phyloP scores from a whole-genome alignment of 352 stramenopile genomes.

The Globisporangium acanthophoron region DNA sequence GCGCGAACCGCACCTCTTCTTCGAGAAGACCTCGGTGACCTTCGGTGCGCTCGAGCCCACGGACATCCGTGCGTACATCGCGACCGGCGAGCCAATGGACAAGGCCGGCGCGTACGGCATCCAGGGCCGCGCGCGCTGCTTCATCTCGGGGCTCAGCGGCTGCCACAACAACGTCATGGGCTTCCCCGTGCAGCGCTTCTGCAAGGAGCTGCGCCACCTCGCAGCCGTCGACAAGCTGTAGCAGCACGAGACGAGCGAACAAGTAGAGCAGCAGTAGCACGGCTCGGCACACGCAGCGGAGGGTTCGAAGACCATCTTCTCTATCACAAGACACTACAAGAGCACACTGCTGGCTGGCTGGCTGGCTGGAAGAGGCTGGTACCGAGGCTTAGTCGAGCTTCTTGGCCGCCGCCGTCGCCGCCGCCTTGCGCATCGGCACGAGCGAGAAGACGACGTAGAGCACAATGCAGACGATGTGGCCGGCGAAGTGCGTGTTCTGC shows the following conservation, averaged over 20 bases:
- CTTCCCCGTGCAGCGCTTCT: slow-evolving; percentile 81
- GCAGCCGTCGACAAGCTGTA: slow-evolving; percentile 39
- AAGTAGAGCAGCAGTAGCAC: background rate
- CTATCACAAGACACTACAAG: background rate
- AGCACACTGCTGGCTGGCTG: background rate
- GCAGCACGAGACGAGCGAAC: background rate
- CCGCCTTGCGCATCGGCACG: slow-evolving; percentile 41
- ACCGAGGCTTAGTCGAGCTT: slow-evolving; percentile 36
- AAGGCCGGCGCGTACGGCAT: slow-evolving; percentile 90
- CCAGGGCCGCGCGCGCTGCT: slow-evolving; percentile 77
- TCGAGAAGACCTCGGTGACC: slow-evolving; percentile 54
- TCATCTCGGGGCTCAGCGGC: slow-evolving; percentile 74
- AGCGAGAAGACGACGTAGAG: slow-evolving; percentile 68
- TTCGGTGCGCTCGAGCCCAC: slow-evolving; percentile 45
- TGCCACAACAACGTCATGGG: slow-evolving; percentile 92
- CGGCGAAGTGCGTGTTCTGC: slow-evolving; percentile 49
- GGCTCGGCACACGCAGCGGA: background rate
- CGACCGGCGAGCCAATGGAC: slow-evolving; percentile 89
- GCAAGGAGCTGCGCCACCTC: slow-evolving; percentile 45
- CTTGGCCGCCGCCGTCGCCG: slow-evolving; percentile 23
- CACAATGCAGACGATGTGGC: slow-evolving; percentile 58
- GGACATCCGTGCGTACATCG: slow-evolving; percentile 81
- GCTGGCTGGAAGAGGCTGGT: no score
- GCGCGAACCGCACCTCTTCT: slow-evolving; percentile 60
- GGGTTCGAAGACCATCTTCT: background rate